Evolutionary conservation across 148 eudicot genomes (phyloP).

Genomic region (Spergularia marina): DNA sequence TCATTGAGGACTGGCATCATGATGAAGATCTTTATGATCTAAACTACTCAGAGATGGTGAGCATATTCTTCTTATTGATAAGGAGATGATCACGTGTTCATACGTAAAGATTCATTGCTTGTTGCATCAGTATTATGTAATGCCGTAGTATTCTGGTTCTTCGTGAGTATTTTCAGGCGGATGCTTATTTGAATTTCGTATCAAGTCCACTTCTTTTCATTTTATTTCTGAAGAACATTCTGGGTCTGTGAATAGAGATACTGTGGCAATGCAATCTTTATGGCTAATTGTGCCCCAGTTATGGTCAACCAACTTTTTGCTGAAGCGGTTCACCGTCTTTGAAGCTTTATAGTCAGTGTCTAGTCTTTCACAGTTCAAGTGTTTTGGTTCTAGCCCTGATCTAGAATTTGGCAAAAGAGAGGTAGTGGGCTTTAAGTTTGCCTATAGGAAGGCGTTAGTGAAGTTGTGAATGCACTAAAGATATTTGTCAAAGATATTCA

Average conservation of each 20-base stretch:
- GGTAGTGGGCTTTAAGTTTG: background rate
- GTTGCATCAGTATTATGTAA: background rate
- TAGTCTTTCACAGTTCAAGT: background rate
- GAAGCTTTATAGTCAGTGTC: slow-evolving; percentile 11
- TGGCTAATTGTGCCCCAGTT: background rate
- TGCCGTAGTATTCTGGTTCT: background rate
- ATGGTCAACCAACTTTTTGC: background rate
- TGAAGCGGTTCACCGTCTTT: background rate
- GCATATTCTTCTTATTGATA: background rate
- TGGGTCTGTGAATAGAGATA: background rate
- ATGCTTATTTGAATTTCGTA: background rate
- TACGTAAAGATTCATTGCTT: background rate
- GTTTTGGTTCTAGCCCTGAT: background rate
- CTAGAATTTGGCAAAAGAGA: background rate
- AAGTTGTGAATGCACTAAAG: background rate
- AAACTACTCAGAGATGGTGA: slow-evolving; percentile 86
- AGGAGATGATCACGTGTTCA: background rate
- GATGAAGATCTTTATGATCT: slow-evolving; percentile 92
- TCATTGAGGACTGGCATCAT: slow-evolving; percentile 79
- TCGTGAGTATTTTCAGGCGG: background rate
- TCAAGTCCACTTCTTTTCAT: background rate
- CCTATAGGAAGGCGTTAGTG: too few relatives aligned
- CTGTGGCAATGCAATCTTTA: background rate
- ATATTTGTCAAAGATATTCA: too few relatives aligned
- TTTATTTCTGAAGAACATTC: background rate